A percentile compares a stretch with the other conserved stretches of the same genome.
Conservation (phyloP, 2,329 filamentous ascomycete genomes). For the Ophiosphaerella herpotricha region DNA sequence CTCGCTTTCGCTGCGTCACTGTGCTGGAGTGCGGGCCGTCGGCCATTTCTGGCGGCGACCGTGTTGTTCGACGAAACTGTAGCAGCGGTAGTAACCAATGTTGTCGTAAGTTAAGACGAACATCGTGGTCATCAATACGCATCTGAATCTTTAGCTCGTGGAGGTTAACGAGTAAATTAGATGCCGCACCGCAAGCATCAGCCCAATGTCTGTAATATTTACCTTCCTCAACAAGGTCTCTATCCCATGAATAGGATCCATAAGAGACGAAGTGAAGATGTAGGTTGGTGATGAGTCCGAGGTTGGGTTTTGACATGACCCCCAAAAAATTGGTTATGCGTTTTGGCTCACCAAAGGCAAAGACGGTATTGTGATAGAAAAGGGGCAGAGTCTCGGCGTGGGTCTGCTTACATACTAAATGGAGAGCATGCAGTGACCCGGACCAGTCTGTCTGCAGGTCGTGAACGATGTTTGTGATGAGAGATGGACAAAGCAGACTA, state of each 20-base stretch:
- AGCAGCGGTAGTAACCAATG: constrained; percentile 34
- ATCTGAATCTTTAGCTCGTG: constrained; percentile 28
- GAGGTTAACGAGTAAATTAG: constrained; percentile 26
- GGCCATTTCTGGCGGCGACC: neutral
- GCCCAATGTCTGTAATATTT: constrained; percentile 33
- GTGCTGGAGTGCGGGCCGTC: neutral
- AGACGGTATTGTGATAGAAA: constrained; percentile 36
- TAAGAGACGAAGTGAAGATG: constrained; percentile 39
- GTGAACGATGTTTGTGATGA: constrained; percentile 5
- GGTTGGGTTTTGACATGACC: constrained; percentile 16
- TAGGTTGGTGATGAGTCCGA: constrained; percentile 31
- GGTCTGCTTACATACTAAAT: constrained; percentile 36
- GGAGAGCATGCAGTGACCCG: constrained; percentile 31
- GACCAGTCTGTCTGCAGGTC: constrained; percentile 35
- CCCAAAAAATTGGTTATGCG: constrained; percentile 34
- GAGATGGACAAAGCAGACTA: too few species aligned
- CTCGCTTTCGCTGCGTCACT: neutral
- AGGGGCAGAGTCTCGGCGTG: constrained; percentile 29
- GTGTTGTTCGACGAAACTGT: constrained; percentile 30
- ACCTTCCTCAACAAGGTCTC: constrained; percentile 25
- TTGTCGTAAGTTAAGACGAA: constrained; percentile 28
- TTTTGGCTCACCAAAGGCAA: constrained; percentile 35
- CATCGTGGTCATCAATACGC: constrained; percentile 16
- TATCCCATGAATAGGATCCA: constrained; percentile 16
- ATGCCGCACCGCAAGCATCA: constrained; percentile 20